Percentiles rank a stretch among this genome's conserved stretches.
These are phyloP conservation scores for Rheum nobile DNA, from an alignment of 148 eudicot genomes.

Conservation along the genomic window DNA sequence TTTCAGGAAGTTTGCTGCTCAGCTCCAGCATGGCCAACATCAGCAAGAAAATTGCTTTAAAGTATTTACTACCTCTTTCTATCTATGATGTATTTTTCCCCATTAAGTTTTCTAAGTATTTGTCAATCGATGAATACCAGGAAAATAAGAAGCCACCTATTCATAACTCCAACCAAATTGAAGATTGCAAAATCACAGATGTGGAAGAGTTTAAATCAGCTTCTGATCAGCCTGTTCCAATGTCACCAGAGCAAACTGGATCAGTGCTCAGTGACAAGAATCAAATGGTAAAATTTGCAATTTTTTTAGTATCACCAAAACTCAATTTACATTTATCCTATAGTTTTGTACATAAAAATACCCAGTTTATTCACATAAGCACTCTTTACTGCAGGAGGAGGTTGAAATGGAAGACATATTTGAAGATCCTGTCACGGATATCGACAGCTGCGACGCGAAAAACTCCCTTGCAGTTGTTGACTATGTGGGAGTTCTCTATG, in stretches of 20 bases:
- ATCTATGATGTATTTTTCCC: not conserved
- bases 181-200: constrained; percentile 25
- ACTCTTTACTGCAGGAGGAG: constrained; percentile 29
- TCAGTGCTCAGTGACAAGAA: constrained; percentile 15
- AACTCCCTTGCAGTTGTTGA: constrained; percentile 60
- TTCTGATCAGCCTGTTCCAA: constrained; percentile 34
- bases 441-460: constrained; percentile 49
- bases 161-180: constrained; percentile 19
- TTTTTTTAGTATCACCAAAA: not conserved
- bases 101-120: not conserved
- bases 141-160: constrained; percentile 24
- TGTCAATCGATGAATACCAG: not conserved
- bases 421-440: constrained; percentile 52
- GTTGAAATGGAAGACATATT: constrained; percentile 79
- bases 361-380: not conserved
- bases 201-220: constrained; percentile 17
- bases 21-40: constrained; percentile 15
- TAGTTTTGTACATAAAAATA: not conserved
- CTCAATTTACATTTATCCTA: not conserved
- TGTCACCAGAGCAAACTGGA: constrained; percentile 34
- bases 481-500: constrained; percentile 60
- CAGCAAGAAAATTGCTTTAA: constrained; percentile 13
- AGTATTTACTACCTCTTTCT: constrained; percentile 10
- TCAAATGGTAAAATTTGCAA: constrained; percentile 26
- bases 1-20: constrained; percentile 32